These are phyloP conservation scores for Fusarium phyllophilum DNA, from an alignment of 2,329 filamentous ascomycete species.

Conservation along the genomic window DNA sequence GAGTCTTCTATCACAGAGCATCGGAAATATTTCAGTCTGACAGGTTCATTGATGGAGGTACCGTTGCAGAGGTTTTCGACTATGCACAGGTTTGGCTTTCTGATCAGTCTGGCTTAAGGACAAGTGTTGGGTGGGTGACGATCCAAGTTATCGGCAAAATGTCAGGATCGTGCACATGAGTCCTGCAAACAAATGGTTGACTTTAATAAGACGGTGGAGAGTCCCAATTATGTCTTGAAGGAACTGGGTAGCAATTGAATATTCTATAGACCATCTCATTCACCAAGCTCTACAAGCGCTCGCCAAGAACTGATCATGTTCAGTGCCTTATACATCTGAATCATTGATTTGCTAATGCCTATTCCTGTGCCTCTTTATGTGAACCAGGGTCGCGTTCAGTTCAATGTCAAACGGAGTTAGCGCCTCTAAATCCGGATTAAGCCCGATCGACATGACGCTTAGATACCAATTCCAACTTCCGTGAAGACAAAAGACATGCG, in stretches of 20 bases:
- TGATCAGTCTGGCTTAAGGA: background rate
- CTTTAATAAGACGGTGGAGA: background rate
- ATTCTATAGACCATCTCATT: background rate
- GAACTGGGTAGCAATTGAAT: background rate
- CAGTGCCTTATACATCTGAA: background rate
- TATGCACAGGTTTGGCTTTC: background rate
- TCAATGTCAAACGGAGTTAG: background rate
- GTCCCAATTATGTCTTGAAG: background rate
- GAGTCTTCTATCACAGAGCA: too few species aligned
- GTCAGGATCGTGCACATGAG: background rate
- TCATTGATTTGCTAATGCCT: background rate
- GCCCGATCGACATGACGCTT: background rate
- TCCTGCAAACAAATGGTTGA: background rate
- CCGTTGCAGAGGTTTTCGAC: background rate
- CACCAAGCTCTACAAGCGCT: accelerated
- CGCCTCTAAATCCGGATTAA: background rate
- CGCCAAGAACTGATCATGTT: background rate
- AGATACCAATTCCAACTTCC: background rate
- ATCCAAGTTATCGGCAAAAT: accelerated
- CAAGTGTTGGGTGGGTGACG: background rate
- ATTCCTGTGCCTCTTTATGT: background rate
- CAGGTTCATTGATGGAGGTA: background rate
- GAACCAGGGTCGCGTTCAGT: background rate
- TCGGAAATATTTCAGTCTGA: too few species aligned
- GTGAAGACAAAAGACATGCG: too few species aligned